Evolutionary conservation across 1,284 basidiomycete species (phyloP), one percentile per base, ranked within the genome.

Genomic region (Ceratobasidium theobromae): DNA sequence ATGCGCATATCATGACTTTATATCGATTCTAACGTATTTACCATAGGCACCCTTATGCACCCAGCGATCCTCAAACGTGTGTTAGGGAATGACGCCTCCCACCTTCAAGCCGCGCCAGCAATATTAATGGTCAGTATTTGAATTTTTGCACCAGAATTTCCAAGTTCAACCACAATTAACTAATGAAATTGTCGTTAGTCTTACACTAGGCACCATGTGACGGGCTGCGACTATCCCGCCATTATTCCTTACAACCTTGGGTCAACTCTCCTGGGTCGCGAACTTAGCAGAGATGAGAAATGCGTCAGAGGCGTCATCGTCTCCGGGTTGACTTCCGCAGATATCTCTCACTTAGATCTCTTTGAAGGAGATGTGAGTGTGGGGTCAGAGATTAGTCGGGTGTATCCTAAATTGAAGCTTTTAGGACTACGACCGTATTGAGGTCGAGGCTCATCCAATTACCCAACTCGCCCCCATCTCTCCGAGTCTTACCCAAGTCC

Each of bases 341-440:
- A 94, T 71, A 77, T 93, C 1, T 72, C 71, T 2, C 76, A 82
- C 2, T 76, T 91, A 3, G 91, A 95, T 74, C 70, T 81, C 4
- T 95, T 94, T 69, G 93, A 95, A 76, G 91, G 89, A 16, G 73
- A 82, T 62, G 93, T 93, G 72, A 75, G 87, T 81, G 21, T 3
- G 25, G 18, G 18, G 16, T 41, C 30, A 2, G n/a, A 27, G 14
- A 53, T 30, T 21, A 38, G 38, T 21, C 53, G 25, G 8, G 14
- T 16, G 12, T 62, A 21, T 30, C 23, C 21, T 14, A 25, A 1
- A 18, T 43, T 33, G 12, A 14, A 12, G 33, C 35, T 11, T 51
- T 43, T 33, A 94, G 91, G 87, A 93, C 79, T 95, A 94, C 73
- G 76, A 73, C 0, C 82, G 88, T 45, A 75, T 80, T 40, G 72